Evolutionary conservation across 305 asterid genomes (phyloP).

Genomic region (Solanum hybrid): DNA sequence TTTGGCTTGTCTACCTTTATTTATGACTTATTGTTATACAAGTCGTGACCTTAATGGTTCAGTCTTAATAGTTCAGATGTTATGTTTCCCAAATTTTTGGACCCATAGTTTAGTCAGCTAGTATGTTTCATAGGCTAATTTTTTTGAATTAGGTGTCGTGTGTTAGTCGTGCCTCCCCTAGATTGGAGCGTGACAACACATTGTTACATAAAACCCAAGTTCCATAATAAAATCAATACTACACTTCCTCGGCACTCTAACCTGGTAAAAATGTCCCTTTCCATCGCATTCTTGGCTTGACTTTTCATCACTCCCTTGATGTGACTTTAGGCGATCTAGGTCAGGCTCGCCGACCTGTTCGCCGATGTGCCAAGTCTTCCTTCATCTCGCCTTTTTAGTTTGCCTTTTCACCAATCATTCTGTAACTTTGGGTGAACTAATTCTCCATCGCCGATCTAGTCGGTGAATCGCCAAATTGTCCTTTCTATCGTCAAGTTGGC

Average conservation of each 20-base stretch:
- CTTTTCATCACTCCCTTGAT: too few species aligned
- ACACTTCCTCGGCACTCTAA: not conserved
- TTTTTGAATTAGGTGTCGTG: not conserved
- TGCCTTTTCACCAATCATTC: not conserved
- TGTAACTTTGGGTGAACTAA: not conserved
- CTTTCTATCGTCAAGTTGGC: not conserved
- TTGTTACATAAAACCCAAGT: not conserved
- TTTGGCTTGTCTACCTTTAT: not conserved
- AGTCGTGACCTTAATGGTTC: not conserved
- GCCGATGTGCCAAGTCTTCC: not conserved
- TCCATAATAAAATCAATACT: not conserved
- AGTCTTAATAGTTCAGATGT: not conserved
- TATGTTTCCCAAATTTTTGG: not conserved
- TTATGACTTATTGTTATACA: not conserved
- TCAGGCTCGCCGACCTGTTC: not conserved
- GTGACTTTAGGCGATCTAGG: not conserved
- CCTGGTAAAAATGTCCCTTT: not conserved
- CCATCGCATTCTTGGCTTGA: too few species aligned
- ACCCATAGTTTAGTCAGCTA: not conserved
- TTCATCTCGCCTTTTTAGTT: not conserved
- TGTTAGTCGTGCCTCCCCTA: not conserved
- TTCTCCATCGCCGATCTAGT: not conserved
- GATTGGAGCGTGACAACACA: not conserved
- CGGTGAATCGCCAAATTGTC: not conserved
- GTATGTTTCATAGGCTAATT: not conserved